Percentiles rank a stretch among this genome's conserved stretches.
phyloP scores from a whole-genome alignment of 805 yeast species.

The Ogataea minuta region DNA sequence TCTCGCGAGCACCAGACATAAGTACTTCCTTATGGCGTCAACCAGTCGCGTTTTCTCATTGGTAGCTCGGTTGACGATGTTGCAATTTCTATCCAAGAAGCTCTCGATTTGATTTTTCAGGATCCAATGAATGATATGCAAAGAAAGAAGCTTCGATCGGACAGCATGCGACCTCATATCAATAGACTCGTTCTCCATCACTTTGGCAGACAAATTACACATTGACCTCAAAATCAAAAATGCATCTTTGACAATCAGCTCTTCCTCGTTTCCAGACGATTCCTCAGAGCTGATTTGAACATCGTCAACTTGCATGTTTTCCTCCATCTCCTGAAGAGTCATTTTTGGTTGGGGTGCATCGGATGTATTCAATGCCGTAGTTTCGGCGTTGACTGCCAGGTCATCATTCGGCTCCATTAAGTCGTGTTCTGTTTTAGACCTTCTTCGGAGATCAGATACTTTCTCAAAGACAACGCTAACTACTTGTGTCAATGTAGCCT shows the following conservation, averaged over 20 bases:
- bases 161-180: slow-evolving; percentile 91
- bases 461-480: slow-evolving; percentile 83
- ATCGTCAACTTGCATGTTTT: slow-evolving; percentile 50
- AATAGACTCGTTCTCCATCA: slow-evolving; percentile 69
- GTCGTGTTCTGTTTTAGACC: slow-evolving; percentile 1
- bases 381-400: neutral
- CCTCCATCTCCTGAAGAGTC: slow-evolving; percentile 60
- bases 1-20: slow-evolving; percentile 78
- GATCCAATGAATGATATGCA: slow-evolving; percentile 84
- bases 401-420: slow-evolving; percentile 5
- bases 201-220: slow-evolving; percentile 88
- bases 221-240: slow-evolving; percentile 89
- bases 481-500: slow-evolving; percentile 90
- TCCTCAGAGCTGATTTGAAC: slow-evolving; percentile 47
- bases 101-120: slow-evolving; percentile 82
- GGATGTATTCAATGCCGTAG: neutral
- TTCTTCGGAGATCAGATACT: slow-evolving; percentile 29
- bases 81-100: slow-evolving; percentile 59
- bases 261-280: slow-evolving; percentile 54
- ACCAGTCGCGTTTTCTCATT: slow-evolving; percentile 62
- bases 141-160: slow-evolving; percentile 83
- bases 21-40: slow-evolving; percentile 78
- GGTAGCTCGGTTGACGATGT: slow-evolving; percentile 47
- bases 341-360: slow-evolving; percentile 28
- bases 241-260: slow-evolving; percentile 81